Base-by-base conservation (phyloP, 129 eudicot genomes). In the Chrysanthemum makinoi region DNA sequence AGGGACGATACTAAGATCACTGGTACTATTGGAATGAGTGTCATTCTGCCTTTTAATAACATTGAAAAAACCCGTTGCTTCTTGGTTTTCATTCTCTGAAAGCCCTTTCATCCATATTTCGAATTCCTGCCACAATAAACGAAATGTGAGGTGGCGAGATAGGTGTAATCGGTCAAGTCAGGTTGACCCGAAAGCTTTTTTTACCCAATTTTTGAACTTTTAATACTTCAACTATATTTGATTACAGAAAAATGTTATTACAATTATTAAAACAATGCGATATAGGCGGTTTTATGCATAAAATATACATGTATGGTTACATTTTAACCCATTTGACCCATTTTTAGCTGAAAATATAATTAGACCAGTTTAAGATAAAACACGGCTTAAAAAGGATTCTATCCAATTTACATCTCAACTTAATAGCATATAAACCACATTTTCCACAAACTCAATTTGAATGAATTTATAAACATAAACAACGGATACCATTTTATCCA, bases 1-100 rank as follows among this genome's bases (percentile, higher is more conserved):
- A 18, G 96, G 96, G 70, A 80, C 79, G 30, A 74, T 75, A 71
- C 67, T 79, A 30, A 94, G 90, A 82, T 86, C 93, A 77, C 78
- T 84, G 28, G 69, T 55, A 57, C 74, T 62, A 64, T 59, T 43
- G 43, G 74, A 69, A 20, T 70, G 69, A 30, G 84, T 69, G 75
- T 87, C 95, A 57, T 89, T 80, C 64, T 79, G 76, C 86, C 98
- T 87, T 84, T 72, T 89, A 22, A 94, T 86, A 69, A 94, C 95
- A 43, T 51, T 87, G 73, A 94, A 94, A 82, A 89, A 94, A 24
- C 95, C 93, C 0, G 80, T 89, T 58, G 95, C 96, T 10, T 87
- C 89, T 77, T 79, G 81, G 73, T 65, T 79, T 46, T 84, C 70
- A 12, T 82, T 83, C 50, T 72, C 89, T 49, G 88, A 55, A 47